phyloP scores from a whole-genome alignment of 2,329 filamentous ascomycete genomes.

The Claviceps maximensis region DNA sequence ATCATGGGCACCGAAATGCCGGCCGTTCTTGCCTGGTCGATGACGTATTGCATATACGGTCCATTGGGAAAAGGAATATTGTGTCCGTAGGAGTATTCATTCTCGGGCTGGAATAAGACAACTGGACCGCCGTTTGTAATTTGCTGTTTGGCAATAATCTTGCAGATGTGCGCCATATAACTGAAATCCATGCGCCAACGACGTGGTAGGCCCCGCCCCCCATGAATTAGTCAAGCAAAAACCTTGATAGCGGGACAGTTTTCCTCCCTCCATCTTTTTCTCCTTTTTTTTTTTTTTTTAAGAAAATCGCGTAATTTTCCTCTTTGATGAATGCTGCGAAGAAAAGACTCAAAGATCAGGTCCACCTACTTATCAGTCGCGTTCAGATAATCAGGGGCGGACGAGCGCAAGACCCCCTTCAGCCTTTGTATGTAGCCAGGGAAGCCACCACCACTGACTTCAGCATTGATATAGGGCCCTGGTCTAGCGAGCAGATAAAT shows the following conservation, averaged over 20 bases:
- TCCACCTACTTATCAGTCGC: slow-evolving; percentile 49
- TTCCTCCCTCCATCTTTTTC: background rate
- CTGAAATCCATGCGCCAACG: slow-evolving; percentile 15
- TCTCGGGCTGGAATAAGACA: slow-evolving; percentile 69
- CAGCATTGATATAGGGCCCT: slow-evolving; percentile 68
- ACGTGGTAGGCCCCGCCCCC: background rate
- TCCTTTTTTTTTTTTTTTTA: no score
- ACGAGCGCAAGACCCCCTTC: slow-evolving; percentile 50
- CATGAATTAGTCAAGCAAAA: background rate
- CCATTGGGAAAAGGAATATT: slow-evolving; percentile 47
- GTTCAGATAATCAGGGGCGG: slow-evolving; percentile 45
- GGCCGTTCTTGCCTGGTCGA: slow-evolving; percentile 51
- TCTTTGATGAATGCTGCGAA: background rate
- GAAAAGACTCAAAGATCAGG: background rate
- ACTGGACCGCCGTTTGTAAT: slow-evolving; percentile 75
- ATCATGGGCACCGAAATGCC: slow-evolving; percentile 65
- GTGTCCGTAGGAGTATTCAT: slow-evolving; percentile 53
- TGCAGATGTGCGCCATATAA: slow-evolving; percentile 48
- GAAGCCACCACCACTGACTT: slow-evolving; percentile 63
- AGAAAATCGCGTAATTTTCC: no score
- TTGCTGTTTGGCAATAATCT: slow-evolving; percentile 58
- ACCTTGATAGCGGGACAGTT: no score
- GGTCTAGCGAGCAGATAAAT: slow-evolving; percentile 64
- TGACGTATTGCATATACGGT: slow-evolving; percentile 57
- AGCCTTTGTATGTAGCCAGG: slow-evolving; percentile 66